Base-by-base conservation (phyloP, 2,329 filamentous ascomycete genomes). In the Hypoxylon sp. region DNA sequence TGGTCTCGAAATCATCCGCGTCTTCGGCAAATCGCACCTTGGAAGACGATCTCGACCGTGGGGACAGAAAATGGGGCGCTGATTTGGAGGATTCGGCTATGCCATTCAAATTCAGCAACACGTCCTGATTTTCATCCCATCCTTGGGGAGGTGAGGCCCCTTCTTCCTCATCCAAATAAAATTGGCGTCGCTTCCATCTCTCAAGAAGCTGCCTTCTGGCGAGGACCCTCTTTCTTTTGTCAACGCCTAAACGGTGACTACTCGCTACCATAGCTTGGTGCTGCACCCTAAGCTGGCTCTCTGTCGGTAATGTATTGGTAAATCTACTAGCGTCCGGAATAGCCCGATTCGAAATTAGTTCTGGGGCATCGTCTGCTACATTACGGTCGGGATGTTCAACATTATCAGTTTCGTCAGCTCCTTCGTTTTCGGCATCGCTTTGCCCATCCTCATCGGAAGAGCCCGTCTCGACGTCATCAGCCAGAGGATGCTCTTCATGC, bases 141-240 rank as follows among this genome's bases (percentile, higher is more conserved):
- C 87, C 89, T 5, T 86, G 82, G 0, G 91, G 91, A 1, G 87
- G 83, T n/a, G 79, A 77, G 9, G 87, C 86, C 2, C 93, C 93
- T 78, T 97, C 93, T 80, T 97, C 93, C 78, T 94, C 91, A 63
- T 97, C 93, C 0, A 93, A 86, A 74, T 96, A 97, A 73, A 96
- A 97, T 41, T 90, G 88, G 49, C 93, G 86, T 64, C 91, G 86
- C 73, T 87, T 87, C 93, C 93, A 96, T 53, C 93, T 86, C 59
- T 94, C 88, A 72, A 91, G 85, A 36, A 93, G 82, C 69, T 84
- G 83, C 41, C 80, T 82, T 13, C 86, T 82, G 1, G 86, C 85
- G 5, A 77, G 74, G 1, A 75, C 77, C 28, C 80, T 76, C 63
- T 80, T 82, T 45, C 82, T 80, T 59, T 81, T 76, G 52, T 78